Percentiles rank a stretch among this genome's conserved stretches.
These are phyloP conservation scores for Pleurotus cornucopiae DNA, from an alignment of 768 basidiomycete species.

Conservation along the genomic window DNA sequence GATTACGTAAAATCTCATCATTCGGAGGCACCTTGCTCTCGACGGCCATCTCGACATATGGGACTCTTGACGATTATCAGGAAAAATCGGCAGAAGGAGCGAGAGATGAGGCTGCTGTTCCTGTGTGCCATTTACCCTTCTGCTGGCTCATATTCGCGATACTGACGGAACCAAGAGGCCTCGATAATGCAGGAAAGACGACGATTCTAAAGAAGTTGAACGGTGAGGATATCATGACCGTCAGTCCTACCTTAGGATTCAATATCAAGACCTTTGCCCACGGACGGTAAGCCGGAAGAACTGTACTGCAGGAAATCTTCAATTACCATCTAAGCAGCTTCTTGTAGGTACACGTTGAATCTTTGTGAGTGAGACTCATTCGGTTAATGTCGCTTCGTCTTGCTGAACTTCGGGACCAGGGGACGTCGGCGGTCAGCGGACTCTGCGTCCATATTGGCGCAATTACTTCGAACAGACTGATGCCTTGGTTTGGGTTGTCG, in stretches of 20 bases:
- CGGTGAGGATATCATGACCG: constrained; percentile 81
- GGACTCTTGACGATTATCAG: constrained; percentile 95
- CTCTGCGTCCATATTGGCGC: constrained; percentile 95
- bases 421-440: constrained; percentile 98
- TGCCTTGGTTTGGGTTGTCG: constrained; percentile 97
- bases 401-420: constrained; percentile 41
- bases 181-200: constrained; percentile 99
- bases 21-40: too few relatives aligned
- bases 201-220: constrained; percentile 95
- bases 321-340: constrained; percentile 16
- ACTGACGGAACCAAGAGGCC: constrained; percentile 54
- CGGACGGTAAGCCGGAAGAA: constrained; percentile 61
- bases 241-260: constrained; percentile 95
- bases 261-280: constrained; percentile 97
- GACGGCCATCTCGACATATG: constrained; percentile 38
- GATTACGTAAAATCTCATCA: too few relatives aligned
- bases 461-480: constrained; percentile 99
- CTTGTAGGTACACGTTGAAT: constrained; percentile 68
- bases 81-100: constrained; percentile 93
- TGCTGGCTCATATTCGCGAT: neutral
- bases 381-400: constrained; percentile 13
- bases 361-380: constrained; percentile 50
- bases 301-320: constrained; percentile 13
- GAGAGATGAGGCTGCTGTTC: constrained; percentile 94
- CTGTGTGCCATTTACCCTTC: constrained; percentile 47